phyloP scores from a whole-genome alignment of 768 basidiomycete genomes.

The Astraeus odoratus region DNA sequence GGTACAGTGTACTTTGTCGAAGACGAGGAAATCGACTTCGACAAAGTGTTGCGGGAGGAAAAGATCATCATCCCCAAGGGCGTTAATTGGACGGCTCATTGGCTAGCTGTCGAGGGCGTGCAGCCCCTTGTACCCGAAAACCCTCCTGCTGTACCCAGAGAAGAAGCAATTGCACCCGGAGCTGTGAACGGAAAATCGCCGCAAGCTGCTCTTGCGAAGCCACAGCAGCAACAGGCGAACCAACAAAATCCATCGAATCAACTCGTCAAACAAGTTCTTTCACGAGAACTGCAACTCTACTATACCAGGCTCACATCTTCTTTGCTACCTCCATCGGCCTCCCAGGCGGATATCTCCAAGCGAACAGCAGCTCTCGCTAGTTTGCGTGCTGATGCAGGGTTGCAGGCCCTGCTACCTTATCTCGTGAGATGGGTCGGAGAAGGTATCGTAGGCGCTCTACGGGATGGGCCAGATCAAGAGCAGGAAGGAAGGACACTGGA shows the following conservation, averaged over 20 bases:
- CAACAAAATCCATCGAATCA: constrained; percentile 58
- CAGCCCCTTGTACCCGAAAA: constrained; percentile 97
- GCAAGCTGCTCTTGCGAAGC: constrained; percentile 19
- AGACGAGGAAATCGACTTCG: constrained; percentile 97
- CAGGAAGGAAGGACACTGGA: constrained; percentile 68
- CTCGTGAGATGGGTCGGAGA: constrained; percentile 94
- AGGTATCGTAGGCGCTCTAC: constrained; percentile 63
- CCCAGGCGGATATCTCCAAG: constrained; percentile 52
- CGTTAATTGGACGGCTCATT: constrained; percentile 88
- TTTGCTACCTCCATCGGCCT: constrained; percentile 54
- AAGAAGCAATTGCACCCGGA: constrained; percentile 30
- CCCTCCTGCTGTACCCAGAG: constrained; percentile 72
- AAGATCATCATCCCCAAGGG: constrained; percentile 76
- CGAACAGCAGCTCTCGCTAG: constrained; percentile 88
- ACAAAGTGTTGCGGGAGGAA: constrained; percentile 81
- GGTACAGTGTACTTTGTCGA: constrained; percentile 89
- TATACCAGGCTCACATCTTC: constrained; percentile 86
- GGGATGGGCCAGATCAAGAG: constrained; percentile 44
- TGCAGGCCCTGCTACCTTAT: constrained; percentile 89
- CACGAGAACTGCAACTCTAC: constrained; percentile 90
- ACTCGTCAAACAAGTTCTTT: constrained; percentile 87
- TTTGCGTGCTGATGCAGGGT: constrained; percentile 80
- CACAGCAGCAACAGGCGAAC: constrained; percentile 20
- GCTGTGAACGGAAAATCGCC: constrained; percentile 23
- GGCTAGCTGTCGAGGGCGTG: constrained; percentile 97